Base-by-base conservation (phyloP, 2,329 filamentous ascomycete species). In the Penicillium polonicum region DNA sequence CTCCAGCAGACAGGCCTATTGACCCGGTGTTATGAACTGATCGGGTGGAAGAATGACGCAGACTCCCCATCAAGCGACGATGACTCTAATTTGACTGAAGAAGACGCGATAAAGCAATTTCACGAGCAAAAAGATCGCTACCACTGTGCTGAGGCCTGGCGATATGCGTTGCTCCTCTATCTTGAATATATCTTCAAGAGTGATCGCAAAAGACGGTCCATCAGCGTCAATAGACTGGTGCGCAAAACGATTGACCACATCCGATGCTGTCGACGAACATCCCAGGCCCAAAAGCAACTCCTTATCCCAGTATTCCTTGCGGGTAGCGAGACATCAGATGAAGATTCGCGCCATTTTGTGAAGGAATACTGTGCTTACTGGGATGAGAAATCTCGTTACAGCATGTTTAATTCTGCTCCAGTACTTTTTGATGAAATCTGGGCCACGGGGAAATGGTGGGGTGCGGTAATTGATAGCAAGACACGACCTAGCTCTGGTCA, bases 251-350 rank as follows among this genome's bases (percentile, higher is more conserved):
- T 76, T 41, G 67, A 70, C 38, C 66, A 72, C 59, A 66, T 71
- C n/a, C 56, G 63, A 6, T 68, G 66, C 19, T 74, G 71, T 52
- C 62, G 70, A 9, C 57, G 55, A 15, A 68, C 62, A 12, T 66
- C 63, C 0, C 65, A 71, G 44, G 62, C 70, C 0, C 73, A 75
- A 56, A 76, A 76, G 50, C 74, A 76, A 43, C 60, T 76, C 0
- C 65, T 77, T 3, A 63, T 77, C 1, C 73, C 74, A 0, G 65
- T 75, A 0, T 76, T 77, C 35, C 56, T 77, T 0, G 72, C 72
- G 0, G 73, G 67, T 2, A 66, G 65, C 21, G 74, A 75, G 57
- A 68, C 67, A 1, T 49, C 48, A 7, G 57, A 57, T 31, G 33
- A 52, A 9, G 48, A 48, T 44, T 61, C 71, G 52, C 62, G 69